Base-by-base conservation (phyloP, 1,284 basidiomycete genomes). In the Papiliotrema laurentii region DNA sequence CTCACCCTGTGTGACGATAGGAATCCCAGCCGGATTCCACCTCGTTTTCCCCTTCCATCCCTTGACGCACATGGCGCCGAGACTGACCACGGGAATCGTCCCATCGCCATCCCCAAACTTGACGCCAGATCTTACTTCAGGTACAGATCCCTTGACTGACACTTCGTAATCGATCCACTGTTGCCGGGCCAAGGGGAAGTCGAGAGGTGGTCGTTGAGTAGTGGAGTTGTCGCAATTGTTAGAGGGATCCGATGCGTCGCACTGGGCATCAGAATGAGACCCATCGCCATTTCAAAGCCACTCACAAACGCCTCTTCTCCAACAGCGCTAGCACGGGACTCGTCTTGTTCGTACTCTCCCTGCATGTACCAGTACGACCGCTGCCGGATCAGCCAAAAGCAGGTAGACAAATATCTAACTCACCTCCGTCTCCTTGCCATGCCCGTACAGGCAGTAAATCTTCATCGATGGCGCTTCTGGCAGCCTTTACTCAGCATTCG, bases 351-450 rank as follows among this genome's bases (percentile, higher is more conserved):
- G 63, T 83, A 84, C 36, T 79, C 78, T 31, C 83, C 86, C 54
- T 83, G 79, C 49, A 81, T 79, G 67, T 92, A 90, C 84, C 72
- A 77, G 60, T 77, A 78, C 26, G 71, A 73, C 22, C 76, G 63
- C 66, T 72, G 24, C 62, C 47, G 61, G 56, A 50, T 30, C 11
- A 10, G n/a, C 40, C 31, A 13, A 18, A n/a, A 40, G 2, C 41
- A 26, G 6, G 27, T n/a, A n/a, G 9, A 28, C 2, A 18, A 2
- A n/a, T 5, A 40, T 14, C 16, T n/a, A 5, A 63, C 79, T 62
- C 40, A 85, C 86, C 80, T 97, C 96, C 0, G 96, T 98, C 60
- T 93, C 87, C 69, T 97, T 97, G 19, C 96, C 96, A 58, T 90
- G 86, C 0, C 94, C 96, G 72, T 98, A 97, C 9, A 93, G 80